phyloP scores from a whole-genome alignment of 768 basidiomycete genomes.

The Lyophyllum shimeji region DNA sequence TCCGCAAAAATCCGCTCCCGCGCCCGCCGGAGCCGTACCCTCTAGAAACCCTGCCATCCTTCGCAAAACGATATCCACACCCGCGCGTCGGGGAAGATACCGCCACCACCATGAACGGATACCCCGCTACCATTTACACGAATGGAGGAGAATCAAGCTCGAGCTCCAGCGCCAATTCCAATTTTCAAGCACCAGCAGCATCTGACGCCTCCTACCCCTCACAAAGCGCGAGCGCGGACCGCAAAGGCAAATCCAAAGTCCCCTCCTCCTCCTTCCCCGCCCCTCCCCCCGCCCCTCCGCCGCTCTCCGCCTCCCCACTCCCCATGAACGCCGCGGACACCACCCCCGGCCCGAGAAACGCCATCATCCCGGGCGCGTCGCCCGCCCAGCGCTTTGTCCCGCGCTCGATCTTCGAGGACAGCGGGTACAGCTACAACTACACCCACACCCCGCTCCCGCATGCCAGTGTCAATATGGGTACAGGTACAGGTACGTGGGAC shows the following conservation, averaged over 20 bases:
- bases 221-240: neutral
- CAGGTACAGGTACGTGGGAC: neutral
- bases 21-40: constrained; percentile 55
- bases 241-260: constrained; percentile 1
- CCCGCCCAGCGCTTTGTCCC: constrained; percentile 31
- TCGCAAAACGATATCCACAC: constrained; percentile 26
- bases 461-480: too few relatives aligned
- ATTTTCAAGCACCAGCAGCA: neutral
- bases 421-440: too few relatives aligned
- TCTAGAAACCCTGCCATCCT: constrained; percentile 38
- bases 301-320: neutral
- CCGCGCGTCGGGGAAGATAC: neutral
- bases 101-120: neutral
- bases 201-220: neutral
- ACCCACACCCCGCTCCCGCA: too few relatives aligned
- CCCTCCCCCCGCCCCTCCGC: neutral
- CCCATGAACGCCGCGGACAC: neutral
- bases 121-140: neutral
- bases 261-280: neutral
- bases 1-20: constrained; percentile 51
- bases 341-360: constrained; percentile 20
- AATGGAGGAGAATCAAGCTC: neutral
- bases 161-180: neutral
- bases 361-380: constrained; percentile 30
- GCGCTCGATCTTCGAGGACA: constrained; percentile 2